Evolutionary conservation across 176 grass and related monocot genomes (phyloP).

Genomic region (barley (Hordeum vulgare)): MorexV3_pseudomolecules_assembly NC_058519.1:628899617-628900116

Average conservation of each 20-base stretch:
- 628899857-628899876: background rate
- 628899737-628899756: background rate
- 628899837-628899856: background rate
- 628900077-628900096: background rate
- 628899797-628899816: background rate
- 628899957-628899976: background rate
- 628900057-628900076: background rate
- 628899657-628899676: constrained; percentile 44
- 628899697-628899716: constrained; percentile 27
- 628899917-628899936: background rate
- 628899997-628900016: background rate
- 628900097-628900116: background rate
- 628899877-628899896: background rate
- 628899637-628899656: constrained; percentile 25
- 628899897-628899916: background rate
- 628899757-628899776: background rate
- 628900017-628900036: background rate
- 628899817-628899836: background rate
- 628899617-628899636: constrained; percentile 25
- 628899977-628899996: background rate
- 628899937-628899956: background rate
- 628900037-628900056: background rate
- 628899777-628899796: background rate
- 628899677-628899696: constrained; percentile 33
- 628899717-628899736: constrained; percentile 57